These are phyloP conservation scores for Phlebopus sp. DNA, from an alignment of 1,284 basidiomycete species.

Conservation along the genomic window DNA sequence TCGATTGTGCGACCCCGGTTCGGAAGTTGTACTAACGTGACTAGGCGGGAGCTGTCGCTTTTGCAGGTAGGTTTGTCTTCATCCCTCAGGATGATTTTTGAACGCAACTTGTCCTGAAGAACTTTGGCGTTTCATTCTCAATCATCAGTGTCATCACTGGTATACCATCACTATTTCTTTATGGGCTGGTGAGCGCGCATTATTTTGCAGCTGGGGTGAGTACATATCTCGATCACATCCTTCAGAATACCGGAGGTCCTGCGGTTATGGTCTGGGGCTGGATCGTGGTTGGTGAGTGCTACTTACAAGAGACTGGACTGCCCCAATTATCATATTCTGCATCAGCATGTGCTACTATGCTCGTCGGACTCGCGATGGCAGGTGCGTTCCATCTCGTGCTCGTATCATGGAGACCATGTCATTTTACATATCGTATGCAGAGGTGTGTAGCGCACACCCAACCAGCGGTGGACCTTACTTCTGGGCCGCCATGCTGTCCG, in stretches of 20 bases:
- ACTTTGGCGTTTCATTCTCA: conserved; percentile 75
- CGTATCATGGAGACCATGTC: neutral
- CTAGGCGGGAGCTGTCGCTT: conserved; percentile 54
- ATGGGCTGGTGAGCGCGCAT: conserved; percentile 53
- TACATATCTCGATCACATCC: conserved; percentile 4
- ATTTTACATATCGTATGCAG: conserved; percentile 27
- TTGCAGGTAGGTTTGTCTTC: conserved; percentile 53
- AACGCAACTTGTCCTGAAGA: conserved; percentile 38
- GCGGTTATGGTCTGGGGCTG: conserved; percentile 76
- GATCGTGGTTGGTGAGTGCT: conserved; percentile 57
- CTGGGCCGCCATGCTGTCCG: conserved; percentile 72
- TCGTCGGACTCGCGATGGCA: conserved; percentile 68
- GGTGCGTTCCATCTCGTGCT: conserved; percentile 37
- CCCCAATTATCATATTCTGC: neutral
- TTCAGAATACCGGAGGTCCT: conserved; percentile 66
- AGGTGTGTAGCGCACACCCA: conserved; percentile 71
- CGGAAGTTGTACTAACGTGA: neutral
- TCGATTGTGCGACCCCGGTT: neutral
- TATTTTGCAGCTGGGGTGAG: neutral
- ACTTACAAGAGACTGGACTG: neutral
- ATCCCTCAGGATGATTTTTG: no score
- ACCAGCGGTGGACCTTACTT: conserved; percentile 75
- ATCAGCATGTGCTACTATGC: conserved; percentile 59
- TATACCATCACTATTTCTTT: conserved; percentile 62
- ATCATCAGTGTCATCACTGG: conserved; percentile 74